These are phyloP conservation scores for Trypanosoma mega DNA, from an alignment of 208 protist genomes.

Conservation along the genomic window DNA sequence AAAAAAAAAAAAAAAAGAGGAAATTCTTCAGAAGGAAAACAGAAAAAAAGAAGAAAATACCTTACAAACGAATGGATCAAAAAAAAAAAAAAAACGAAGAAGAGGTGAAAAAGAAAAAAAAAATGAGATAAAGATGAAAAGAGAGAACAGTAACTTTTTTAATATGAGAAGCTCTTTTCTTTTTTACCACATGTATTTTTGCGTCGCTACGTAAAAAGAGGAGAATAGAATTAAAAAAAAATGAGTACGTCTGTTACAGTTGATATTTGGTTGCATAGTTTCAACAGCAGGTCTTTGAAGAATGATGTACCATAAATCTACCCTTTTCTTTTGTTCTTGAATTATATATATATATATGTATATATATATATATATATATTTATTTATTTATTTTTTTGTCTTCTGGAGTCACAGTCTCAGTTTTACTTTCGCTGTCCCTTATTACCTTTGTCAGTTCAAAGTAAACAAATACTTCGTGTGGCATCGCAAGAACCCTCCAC, in stretches of 20 bases:
- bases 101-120: background rate
- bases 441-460: too few relatives aligned
- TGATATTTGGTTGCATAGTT: background rate
- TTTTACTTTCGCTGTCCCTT: too few relatives aligned
- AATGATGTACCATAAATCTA: background rate
- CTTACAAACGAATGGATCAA: conserved; percentile 6
- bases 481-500: too few relatives aligned
- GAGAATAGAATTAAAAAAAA: too few relatives aligned
- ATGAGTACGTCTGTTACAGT: background rate
- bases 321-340: background rate
- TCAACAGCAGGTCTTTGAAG: too few relatives aligned
- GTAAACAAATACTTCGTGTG: too few relatives aligned
- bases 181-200: background rate
- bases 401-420: too few relatives aligned
- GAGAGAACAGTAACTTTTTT: too few relatives aligned
- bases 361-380: conserved; percentile 9
- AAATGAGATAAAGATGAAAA: conserved; percentile 8
- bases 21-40: background rate
- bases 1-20: background rate
- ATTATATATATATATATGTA: conserved; percentile 13
- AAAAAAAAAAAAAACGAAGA: background rate
- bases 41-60: background rate
- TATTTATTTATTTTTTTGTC: conserved; percentile 2
- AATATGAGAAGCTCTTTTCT: background rate
- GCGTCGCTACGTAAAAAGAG: too few relatives aligned